Percentiles rank a stretch among this genome's conserved stretches.
Evolutionary conservation across 2,329 filamentous ascomycete species (phyloP).

Genomic region (Calonectria pseudoreteaudii): DNA sequence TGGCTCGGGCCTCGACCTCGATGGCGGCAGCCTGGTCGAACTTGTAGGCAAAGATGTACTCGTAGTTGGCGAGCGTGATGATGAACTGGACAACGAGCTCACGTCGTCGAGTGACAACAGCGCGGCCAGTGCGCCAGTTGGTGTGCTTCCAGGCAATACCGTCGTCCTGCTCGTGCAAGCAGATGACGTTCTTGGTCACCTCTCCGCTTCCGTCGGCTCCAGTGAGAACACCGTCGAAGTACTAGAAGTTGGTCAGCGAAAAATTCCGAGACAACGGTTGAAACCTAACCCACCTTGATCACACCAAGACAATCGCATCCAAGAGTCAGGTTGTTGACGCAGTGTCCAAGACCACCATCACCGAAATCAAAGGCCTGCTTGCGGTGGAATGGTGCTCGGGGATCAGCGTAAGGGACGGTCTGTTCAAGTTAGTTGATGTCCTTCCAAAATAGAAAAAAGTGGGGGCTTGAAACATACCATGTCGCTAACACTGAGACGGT

Average conservation of each 20-base stretch:
- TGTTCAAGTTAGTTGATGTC: not conserved
- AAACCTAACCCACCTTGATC: slow-evolving; percentile 52
- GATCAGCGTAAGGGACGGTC: slow-evolving; percentile 74
- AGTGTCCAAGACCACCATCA: slow-evolving; percentile 73
- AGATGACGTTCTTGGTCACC: slow-evolving; percentile 57
- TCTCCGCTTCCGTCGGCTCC: slow-evolving; percentile 48
- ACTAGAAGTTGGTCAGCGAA: slow-evolving; percentile 33
- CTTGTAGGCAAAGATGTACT: slow-evolving; percentile 59
- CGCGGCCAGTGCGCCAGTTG: slow-evolving; percentile 68
- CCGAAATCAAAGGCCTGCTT: slow-evolving; percentile 80
- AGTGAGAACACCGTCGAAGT: slow-evolving; percentile 51
- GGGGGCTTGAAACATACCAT: slow-evolving; percentile 62
- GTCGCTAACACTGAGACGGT: slow-evolving; percentile 74
- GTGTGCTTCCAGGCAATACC: slow-evolving; percentile 73
- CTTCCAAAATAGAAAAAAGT: rapidly evolving
- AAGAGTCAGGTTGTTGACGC: slow-evolving; percentile 73
- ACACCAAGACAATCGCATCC: slow-evolving; percentile 77
- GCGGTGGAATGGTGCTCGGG: slow-evolving; percentile 69
- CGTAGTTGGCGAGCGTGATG: slow-evolving; percentile 73
- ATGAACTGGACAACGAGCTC: slow-evolving; percentile 71
- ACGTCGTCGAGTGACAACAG: slow-evolving; percentile 65
- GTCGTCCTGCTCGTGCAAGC: slow-evolving; percentile 50
- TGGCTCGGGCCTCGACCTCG: slow-evolving; percentile 47
- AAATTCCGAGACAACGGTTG: not conserved
- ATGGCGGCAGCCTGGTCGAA: slow-evolving; percentile 65